Evolutionary conservation across 148 eudicot genomes (phyloP).

Genomic region (Diospyros lotus): DNA sequence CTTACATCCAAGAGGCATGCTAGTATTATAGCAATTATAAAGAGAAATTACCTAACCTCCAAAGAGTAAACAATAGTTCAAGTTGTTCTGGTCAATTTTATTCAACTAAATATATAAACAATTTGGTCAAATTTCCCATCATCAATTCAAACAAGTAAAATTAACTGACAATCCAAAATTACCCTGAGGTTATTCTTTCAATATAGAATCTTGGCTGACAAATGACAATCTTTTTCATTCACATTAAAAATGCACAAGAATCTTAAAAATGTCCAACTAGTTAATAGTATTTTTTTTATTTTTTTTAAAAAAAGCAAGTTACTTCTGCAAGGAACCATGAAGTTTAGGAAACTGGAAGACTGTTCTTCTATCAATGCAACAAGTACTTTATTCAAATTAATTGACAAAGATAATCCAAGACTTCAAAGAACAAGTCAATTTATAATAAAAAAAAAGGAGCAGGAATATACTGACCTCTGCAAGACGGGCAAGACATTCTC

Average conservation of each 20-base stretch:
- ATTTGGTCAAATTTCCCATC: not conserved
- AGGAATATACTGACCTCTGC: slow-evolving; percentile 50
- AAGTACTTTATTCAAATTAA: not conserved
- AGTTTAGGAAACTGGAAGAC: not conserved
- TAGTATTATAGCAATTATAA: not conserved
- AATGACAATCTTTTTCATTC: not conserved
- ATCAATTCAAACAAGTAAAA: not conserved
- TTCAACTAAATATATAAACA: not conserved
- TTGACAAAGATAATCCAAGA: not conserved
- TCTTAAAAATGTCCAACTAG: not conserved
- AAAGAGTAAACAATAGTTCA: not conserved
- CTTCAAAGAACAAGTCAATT: not conserved
- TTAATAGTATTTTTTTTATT: not conserved
- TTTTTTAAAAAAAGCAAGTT: not conserved
- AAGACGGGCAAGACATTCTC: slow-evolving; percentile 81
- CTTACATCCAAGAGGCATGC: not conserved
- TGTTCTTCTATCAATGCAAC: not conserved
- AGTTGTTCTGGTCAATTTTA: not conserved
- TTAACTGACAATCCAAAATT: not conserved
- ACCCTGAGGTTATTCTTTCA: not conserved
- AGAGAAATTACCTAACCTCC: not conserved
- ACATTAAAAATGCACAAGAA: not conserved
- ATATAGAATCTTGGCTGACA: not conserved
- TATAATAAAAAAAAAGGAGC: not conserved
- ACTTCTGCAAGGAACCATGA: not conserved